A percentile compares a stretch with the other conserved stretches of the same genome.
Conservation (phyloP, 345 rosid genomes). For the Boechera divaricarpa region DNA sequence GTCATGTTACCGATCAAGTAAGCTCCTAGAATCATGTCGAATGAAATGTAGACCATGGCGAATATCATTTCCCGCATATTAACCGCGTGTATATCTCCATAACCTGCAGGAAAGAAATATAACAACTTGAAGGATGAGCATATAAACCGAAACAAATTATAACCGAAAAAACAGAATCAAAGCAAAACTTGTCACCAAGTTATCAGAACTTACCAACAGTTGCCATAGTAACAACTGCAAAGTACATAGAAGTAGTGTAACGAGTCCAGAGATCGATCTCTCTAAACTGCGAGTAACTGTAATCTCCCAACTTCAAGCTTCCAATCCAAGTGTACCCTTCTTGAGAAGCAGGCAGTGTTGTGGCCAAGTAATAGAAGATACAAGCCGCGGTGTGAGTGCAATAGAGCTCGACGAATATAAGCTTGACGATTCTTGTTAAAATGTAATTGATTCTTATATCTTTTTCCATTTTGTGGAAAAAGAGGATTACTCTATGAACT, state of each 20-base stretch:
- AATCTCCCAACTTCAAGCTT: conserved; percentile 82
- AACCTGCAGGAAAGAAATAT: conserved; percentile 54
- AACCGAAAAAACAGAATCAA: neutral
- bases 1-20: conserved; percentile 94
- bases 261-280: conserved; percentile 79
- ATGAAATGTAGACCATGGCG: conserved; percentile 77
- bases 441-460: conserved; percentile 83
- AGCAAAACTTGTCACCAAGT: neutral
- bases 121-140: neutral
- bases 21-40: conserved; percentile 91
- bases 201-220: conserved; percentile 66
- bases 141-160: neutral
- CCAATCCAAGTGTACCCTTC: conserved; percentile 96
- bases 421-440: conserved; percentile 78
- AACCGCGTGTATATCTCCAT: conserved; percentile 91
- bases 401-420: conserved; percentile 81
- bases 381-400: conserved; percentile 96
- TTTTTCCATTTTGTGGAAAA: conserved; percentile 82
- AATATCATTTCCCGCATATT: conserved; percentile 89
- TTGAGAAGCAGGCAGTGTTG: conserved; percentile 70
- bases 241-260: conserved; percentile 75
- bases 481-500: conserved; percentile 58
- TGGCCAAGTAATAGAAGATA: conserved; percentile 90
- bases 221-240: conserved; percentile 90
- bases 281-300: conserved; percentile 63